These are phyloP conservation scores for Clavispora asparagi DNA, from an alignment of 805 yeast genomes.

Conservation along the genomic window DNA sequence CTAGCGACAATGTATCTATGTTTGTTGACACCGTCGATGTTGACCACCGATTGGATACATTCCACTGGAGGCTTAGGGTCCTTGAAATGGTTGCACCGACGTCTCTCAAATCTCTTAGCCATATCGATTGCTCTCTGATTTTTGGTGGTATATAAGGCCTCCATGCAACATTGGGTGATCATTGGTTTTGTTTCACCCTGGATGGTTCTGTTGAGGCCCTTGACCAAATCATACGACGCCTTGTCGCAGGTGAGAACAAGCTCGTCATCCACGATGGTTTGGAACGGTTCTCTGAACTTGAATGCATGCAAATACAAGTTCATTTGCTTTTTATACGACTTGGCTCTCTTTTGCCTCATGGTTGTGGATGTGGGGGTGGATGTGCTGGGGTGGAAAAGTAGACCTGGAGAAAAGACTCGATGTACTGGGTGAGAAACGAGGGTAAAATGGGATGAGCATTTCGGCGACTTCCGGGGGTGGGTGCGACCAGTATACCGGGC, in stretches of 20 bases:
- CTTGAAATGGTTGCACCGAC: conserved; percentile 83
- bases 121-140: conserved; percentile 72
- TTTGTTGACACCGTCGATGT: conserved; percentile 72
- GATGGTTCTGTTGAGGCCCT: conserved; percentile 73
- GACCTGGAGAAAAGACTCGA: conserved; percentile 4
- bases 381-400: background rate
- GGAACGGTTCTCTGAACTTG: conserved; percentile 92
- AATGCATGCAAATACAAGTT: conserved; percentile 77
- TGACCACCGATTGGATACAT: conserved; percentile 68
- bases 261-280: conserved; percentile 80
- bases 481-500: conserved; percentile 1
- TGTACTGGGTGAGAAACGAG: background rate
- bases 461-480: conserved; percentile 2
- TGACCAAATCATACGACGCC: conserved; percentile 71
- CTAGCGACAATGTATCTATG: conserved; percentile 89
- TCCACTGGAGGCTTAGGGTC: conserved; percentile 62
- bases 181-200: conserved; percentile 83
- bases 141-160: conserved; percentile 66
- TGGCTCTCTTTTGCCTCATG: conserved; percentile 97
- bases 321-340: conserved; percentile 90
- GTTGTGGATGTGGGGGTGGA: conserved; percentile 3
- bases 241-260: conserved; percentile 60
- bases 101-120: conserved; percentile 82
- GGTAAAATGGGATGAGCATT: background rate
- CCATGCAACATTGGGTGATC: conserved; percentile 96